These are phyloP conservation scores for Globisporangium acanthophoron DNA, from an alignment of 352 stramenopile genomes.

Conservation along the genomic window DNA sequence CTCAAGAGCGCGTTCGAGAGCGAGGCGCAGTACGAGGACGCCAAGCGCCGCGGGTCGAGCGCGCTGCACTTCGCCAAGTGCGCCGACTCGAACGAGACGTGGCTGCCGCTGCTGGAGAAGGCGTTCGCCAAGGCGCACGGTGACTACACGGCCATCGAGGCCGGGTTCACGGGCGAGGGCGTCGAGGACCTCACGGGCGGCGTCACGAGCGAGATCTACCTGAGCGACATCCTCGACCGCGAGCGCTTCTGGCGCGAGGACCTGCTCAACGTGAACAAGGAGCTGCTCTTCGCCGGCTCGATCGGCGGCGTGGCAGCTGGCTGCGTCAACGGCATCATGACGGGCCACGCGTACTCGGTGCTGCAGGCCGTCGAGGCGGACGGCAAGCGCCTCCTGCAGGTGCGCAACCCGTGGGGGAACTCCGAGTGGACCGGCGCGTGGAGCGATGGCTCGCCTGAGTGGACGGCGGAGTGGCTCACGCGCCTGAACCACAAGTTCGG, in stretches of 20 bases:
- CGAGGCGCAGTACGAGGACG: slow-evolving; percentile 19
- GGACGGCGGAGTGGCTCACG: slow-evolving; percentile 38
- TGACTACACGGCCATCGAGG: slow-evolving; percentile 61
- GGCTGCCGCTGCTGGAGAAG: slow-evolving; percentile 81
- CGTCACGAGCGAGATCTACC: slow-evolving; percentile 27
- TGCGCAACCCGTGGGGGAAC: slow-evolving; percentile 48
- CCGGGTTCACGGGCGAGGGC: slow-evolving; percentile 38
- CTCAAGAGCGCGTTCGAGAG: slow-evolving; percentile 19
- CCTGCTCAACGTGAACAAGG: slow-evolving; percentile 26
- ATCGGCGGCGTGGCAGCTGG: slow-evolving; percentile 11
- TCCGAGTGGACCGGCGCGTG: slow-evolving; percentile 43
- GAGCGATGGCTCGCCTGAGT: slow-evolving; percentile 35
- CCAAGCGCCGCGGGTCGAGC: slow-evolving; percentile 23
- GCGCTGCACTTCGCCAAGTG: slow-evolving; percentile 34
- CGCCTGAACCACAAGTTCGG: slow-evolving; percentile 29
- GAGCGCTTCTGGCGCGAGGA: slow-evolving; percentile 32
- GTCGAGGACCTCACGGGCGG: slow-evolving; percentile 40
- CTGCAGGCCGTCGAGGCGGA: slow-evolving; percentile 34
- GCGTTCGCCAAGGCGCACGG: slow-evolving; percentile 80
- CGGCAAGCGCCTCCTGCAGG: slow-evolving; percentile 22
- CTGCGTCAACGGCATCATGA: slow-evolving; percentile 27
- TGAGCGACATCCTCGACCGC: slow-evolving; percentile 24
- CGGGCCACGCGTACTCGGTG: slow-evolving; percentile 52
- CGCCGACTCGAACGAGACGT: slow-evolving; percentile 60
- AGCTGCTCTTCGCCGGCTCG: slow-evolving; percentile 28